These are phyloP conservation scores for Diplodia mutila DNA, from an alignment of 2,329 filamentous ascomycete species.

Conservation along the genomic window DNA sequence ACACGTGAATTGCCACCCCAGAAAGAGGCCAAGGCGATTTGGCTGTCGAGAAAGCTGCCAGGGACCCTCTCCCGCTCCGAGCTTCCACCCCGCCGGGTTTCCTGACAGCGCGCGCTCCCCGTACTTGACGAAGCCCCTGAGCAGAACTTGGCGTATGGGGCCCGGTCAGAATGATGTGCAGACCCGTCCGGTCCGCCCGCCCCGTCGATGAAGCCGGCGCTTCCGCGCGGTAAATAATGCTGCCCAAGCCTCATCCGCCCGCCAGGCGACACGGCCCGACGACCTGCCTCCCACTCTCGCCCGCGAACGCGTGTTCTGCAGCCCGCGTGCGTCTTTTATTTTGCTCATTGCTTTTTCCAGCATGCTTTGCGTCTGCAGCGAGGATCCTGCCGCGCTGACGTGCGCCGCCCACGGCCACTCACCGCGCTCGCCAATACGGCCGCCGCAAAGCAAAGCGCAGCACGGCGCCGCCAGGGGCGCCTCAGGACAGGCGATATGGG, in stretches of 20 bases:
- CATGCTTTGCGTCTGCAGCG: constrained; percentile 4
- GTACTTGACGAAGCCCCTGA: background rate
- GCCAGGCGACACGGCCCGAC: constrained; percentile 14
- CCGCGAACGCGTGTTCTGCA: constrained; percentile 7
- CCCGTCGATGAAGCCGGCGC: background rate
- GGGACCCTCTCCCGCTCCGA: constrained; percentile 5
- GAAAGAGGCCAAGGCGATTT: background rate
- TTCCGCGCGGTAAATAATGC: constrained; percentile 15
- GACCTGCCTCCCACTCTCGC: background rate
- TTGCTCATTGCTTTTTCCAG: constrained; percentile 4
- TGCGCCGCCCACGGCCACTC: background rate
- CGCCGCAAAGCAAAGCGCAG: background rate
- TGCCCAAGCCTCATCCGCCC: constrained; percentile 16
- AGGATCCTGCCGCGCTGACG: constrained; percentile 11
- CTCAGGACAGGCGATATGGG: background rate
- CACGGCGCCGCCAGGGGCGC: background rate
- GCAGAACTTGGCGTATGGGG: background rate
- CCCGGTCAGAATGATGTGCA: constrained; percentile 14
- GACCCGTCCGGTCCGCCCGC: constrained; percentile 17
- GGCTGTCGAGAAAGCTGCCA: background rate
- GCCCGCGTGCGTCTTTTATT: background rate
- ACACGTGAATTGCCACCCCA: constrained; percentile 15
- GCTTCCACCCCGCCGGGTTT: constrained; percentile 10
- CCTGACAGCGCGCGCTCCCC: background rate
- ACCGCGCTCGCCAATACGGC: background rate